Conservation (phyloP, 2,329 filamentous ascomycete genomes). For the Hymenoscyphus infarciens region DNA sequence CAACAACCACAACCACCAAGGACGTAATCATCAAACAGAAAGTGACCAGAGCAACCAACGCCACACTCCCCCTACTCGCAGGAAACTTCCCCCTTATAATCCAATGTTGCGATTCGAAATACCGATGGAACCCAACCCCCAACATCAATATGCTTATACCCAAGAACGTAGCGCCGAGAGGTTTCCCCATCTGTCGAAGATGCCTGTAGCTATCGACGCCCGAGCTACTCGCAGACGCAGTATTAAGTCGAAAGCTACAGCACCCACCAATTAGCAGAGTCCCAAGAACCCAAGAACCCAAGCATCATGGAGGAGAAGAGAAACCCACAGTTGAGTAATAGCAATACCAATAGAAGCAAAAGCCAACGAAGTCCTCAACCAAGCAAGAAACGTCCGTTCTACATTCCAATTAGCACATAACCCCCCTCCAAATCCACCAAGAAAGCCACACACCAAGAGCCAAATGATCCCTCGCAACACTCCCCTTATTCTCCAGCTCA, state of each 20-base stretch:
- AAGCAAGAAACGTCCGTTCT: constrained; percentile 84
- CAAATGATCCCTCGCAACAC: constrained; percentile 77
- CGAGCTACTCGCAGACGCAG: constrained; percentile 39
- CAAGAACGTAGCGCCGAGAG: constrained; percentile 73
- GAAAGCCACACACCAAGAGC: constrained; percentile 58
- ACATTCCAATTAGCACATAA: constrained; percentile 13
- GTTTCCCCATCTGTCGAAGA: constrained; percentile 65
- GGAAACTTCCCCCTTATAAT: constrained; percentile 78
- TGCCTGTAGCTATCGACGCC: constrained; percentile 36
- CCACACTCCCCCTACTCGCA: constrained; percentile 70
- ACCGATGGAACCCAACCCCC: constrained; percentile 73
- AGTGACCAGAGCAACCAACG: constrained; percentile 64
- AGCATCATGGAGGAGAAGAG: neutral
- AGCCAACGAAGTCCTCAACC: constrained; percentile 76
- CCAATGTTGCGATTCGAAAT: constrained; percentile 75
- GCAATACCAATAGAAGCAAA: constrained; percentile 82
- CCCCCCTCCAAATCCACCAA: neutral
- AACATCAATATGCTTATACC: constrained; percentile 72
- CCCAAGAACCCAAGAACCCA: no score
- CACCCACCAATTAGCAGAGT: neutral
- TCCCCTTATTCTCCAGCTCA: constrained; percentile 82
- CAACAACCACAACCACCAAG: constrained; percentile 56
- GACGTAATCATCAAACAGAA: constrained; percentile 59
- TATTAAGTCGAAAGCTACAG: constrained; percentile 71
- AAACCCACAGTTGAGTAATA: constrained; percentile 61